Evolutionary conservation across 257 asterid genomes (phyloP).

Genomic region (Salvia miltiorrhiza): DNA sequence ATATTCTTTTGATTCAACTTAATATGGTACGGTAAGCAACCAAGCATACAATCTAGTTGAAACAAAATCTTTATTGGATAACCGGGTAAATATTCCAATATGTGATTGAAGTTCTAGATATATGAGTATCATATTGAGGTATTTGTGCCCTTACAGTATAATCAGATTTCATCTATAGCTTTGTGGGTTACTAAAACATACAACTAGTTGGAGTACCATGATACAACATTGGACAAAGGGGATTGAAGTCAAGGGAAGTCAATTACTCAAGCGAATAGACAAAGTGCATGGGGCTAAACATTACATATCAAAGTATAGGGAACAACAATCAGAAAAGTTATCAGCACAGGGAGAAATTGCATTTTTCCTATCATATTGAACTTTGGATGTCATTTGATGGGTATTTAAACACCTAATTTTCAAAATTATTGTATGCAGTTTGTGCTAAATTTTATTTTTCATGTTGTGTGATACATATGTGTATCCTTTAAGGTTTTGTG

Average conservation of each 20-base stretch:
- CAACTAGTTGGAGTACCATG: not conserved
- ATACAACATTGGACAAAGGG: slow-evolving; percentile 1
- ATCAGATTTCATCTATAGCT: not conserved
- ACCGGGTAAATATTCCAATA: not conserved
- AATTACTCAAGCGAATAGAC: no score
- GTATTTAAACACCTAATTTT: not conserved
- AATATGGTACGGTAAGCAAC: slow-evolving; percentile 4
- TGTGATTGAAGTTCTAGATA: not conserved
- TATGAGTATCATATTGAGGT: not conserved
- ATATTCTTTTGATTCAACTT: not conserved
- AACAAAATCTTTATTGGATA: not conserved
- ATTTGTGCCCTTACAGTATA: slow-evolving; percentile 14
- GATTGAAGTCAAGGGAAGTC: not conserved
- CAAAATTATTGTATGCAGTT: not conserved
- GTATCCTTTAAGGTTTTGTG: not conserved
- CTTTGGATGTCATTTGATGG: not conserved
- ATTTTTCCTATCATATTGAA: not conserved
- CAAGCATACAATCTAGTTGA: not conserved
- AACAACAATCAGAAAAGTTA: not conserved
- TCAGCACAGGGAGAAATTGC: not conserved
- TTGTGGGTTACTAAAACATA: not conserved
- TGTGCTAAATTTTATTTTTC: slow-evolving; percentile 4
- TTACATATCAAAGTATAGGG: not conserved
- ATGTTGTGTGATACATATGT: not conserved
- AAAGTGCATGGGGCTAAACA: not conserved